Evolutionary conservation across 2,329 filamentous ascomycete genomes (phyloP).

Genomic region (Aspergillus calidoustus): DNA sequence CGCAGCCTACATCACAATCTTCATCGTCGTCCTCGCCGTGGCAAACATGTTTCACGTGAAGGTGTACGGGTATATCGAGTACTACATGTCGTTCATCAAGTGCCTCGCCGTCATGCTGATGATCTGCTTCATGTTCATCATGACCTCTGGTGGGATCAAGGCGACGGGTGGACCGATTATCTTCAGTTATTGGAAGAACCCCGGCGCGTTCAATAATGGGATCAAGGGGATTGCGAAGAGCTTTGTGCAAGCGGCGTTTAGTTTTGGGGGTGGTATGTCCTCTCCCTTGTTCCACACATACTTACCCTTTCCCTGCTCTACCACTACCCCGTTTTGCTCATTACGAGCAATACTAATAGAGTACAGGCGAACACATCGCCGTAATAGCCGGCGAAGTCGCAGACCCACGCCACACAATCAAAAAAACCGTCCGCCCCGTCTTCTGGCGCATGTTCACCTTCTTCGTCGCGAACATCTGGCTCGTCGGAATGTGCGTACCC

Average conservation of each 20-base stretch:
- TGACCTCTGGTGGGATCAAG: slow-evolving; percentile 39
- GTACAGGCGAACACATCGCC: slow-evolving; percentile 37
- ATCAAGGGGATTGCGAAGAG: slow-evolving; percentile 42
- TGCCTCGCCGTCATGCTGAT: slow-evolving; percentile 36
- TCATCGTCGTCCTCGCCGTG: slow-evolving; percentile 32
- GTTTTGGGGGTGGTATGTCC: slow-evolving; percentile 32
- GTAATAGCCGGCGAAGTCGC: slow-evolving; percentile 39
- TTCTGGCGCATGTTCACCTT: slow-evolving; percentile 43
- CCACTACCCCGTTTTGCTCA: no score
- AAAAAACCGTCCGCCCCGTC: slow-evolving; percentile 36
- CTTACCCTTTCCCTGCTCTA: no score
- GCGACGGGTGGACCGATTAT: slow-evolving; percentile 39
- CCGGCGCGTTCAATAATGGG: slow-evolving; percentile 35
- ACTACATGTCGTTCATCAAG: slow-evolving; percentile 39
- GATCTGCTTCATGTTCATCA: slow-evolving; percentile 43
- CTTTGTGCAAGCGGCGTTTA: slow-evolving; percentile 41
- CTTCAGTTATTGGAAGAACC: slow-evolving; percentile 36
- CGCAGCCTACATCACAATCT: slow-evolving; percentile 41
- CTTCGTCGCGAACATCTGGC: slow-evolving; percentile 42
- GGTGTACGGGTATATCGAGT: slow-evolving; percentile 30
- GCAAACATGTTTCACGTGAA: slow-evolving; percentile 35
- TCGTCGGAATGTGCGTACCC: slow-evolving; percentile 42
- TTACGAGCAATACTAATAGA: no score
- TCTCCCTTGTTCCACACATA: no score
- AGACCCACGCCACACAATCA: slow-evolving; percentile 35